Base-by-base conservation (phyloP, 768 basidiomycete species). In the Rickenella mellea region DNA sequence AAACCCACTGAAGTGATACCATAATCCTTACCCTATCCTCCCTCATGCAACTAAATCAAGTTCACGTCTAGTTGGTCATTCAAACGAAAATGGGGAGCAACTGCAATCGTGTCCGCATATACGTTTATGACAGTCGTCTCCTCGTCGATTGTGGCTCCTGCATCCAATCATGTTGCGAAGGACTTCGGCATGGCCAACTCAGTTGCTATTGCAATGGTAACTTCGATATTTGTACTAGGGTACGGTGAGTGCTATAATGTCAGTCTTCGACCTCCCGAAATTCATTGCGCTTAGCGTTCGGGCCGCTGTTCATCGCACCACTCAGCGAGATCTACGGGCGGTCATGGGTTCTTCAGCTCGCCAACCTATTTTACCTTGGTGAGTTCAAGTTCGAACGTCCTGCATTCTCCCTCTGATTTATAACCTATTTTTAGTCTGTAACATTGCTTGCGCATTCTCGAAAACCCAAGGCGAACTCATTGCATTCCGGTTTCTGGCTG, bases 91-190 rank as follows among this genome's bases (percentile, higher is more conserved):
- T 83, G 80, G 83, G 70, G 66, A 0, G 75, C 74, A 0, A 81
- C 78, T 0, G 48, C 69, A 14, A 67, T 82, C 21, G 73, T 83
- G 0, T 82, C 82, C 0, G 64, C 67, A 0, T 85, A 80, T 53
- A 79, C 82, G 0, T 80, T 83, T 52, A 80, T 83, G 27, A 68
- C 66, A 6, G 80, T 83, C 0, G 65, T 86, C 0, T 77, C 83
- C 0, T 88, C 85, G 4, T 74, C 82, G 4, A 84, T 84, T 76
- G 63, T 85, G 1, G 78, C 85, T 0, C 83, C 83, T 0, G 83
- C 83, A 0, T 61, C 67, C 0, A 45, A 48, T 2, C 67, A 75
- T 40, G 50, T 88, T 0, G 77, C 66, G 2, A 43, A 55, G 3
- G 57, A 74, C 15, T 78, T 87, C 47, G 66, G 72, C 1, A 69